phyloP scores from a whole-genome alignment of 768 basidiomycete genomes.

The Hortiboletus flavorubellus region DNA sequence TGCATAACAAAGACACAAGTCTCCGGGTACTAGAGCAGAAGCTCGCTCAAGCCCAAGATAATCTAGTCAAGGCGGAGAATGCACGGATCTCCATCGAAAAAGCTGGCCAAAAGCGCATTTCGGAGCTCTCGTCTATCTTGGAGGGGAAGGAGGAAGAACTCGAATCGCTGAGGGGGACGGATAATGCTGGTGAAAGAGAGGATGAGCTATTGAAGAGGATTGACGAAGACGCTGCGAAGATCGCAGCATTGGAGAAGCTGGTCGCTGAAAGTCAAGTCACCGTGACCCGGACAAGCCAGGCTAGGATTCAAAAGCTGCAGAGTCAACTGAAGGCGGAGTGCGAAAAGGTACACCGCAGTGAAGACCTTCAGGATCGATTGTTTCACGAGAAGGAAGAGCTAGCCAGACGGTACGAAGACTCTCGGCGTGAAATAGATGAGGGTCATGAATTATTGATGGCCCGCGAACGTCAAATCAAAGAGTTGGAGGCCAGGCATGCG shows the following conservation, averaged over 20 bases:
- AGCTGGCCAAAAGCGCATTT: conserved; percentile 41
- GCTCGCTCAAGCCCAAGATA: conserved; percentile 45
- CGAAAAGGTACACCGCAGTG: conserved; percentile 37
- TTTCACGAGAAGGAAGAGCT: conserved; percentile 53
- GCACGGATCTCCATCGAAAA: conserved; percentile 55
- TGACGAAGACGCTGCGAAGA: conserved; percentile 70
- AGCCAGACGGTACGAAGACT: conserved; percentile 40
- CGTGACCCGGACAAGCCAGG: conserved; percentile 28
- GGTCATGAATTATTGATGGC: conserved; percentile 20
- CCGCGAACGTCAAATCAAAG: conserved; percentile 23
- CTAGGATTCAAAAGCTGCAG: conserved; percentile 41
- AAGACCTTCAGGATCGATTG: conserved; percentile 45
- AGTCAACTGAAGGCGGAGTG: conserved; percentile 42
- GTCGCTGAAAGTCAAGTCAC: conserved; percentile 39
- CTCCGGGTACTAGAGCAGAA: conserved; percentile 45
- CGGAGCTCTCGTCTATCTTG: conserved; percentile 41
- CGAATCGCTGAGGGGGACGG: conserved; percentile 38
- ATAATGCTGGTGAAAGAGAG: conserved; percentile 48
- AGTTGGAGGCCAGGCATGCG: conserved; percentile 27
- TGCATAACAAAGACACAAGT: conserved; percentile 44
- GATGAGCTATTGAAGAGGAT: conserved; percentile 60
- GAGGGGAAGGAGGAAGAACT: conserved; percentile 63
- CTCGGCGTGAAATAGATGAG: conserved; percentile 32
- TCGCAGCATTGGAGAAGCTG: conserved; percentile 52
- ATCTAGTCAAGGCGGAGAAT: conserved; percentile 53